Percentiles rank a stretch among this genome's conserved stretches.
Conservation (phyloP, 2,329 filamentous ascomycete species). For the Curvularia hawaiiensis region DNA sequence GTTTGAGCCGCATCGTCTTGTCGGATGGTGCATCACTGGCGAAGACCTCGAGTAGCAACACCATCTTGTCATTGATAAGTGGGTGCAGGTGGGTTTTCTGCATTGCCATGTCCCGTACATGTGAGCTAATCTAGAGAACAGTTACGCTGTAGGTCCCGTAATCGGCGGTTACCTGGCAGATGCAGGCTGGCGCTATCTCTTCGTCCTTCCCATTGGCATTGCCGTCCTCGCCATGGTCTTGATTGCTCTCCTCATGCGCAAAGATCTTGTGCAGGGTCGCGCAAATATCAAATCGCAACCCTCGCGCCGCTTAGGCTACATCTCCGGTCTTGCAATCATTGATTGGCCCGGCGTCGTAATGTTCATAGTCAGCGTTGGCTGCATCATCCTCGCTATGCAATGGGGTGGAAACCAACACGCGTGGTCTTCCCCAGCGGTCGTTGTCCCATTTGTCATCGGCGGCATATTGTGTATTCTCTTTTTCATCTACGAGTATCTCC, state of each 20-base stretch:
- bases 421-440: slow-evolving; percentile 61
- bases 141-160: slow-evolving; percentile 66
- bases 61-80: slow-evolving; percentile 66
- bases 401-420: slow-evolving; percentile 65
- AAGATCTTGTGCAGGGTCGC: slow-evolving; percentile 61
- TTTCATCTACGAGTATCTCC: slow-evolving; percentile 58
- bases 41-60: slow-evolving; percentile 73
- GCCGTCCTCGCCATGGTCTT: slow-evolving; percentile 56
- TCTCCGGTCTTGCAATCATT: slow-evolving; percentile 52
- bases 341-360: slow-evolving; percentile 44
- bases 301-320: slow-evolving; percentile 43
- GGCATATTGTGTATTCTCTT: slow-evolving; percentile 54
- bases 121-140: slow-evolving; percentile 48
- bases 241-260: slow-evolving; percentile 62
- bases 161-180: slow-evolving; percentile 63
- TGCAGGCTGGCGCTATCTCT: slow-evolving; percentile 69
- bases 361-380: slow-evolving; percentile 43
- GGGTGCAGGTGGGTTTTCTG: slow-evolving; percentile 52
- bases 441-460: slow-evolving; percentile 61
- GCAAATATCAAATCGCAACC: slow-evolving; percentile 44
- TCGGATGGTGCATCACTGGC: slow-evolving; percentile 69
- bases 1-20: slow-evolving; percentile 66
- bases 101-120: background rate
- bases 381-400: slow-evolving; percentile 45
- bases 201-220: slow-evolving; percentile 56